A percentile compares a stretch with the other conserved stretches of the same genome.
These are phyloP conservation scores for Talaromyces sp. DNA, from an alignment of 2,329 filamentous ascomycete genomes.

Conservation along the genomic window DNA sequence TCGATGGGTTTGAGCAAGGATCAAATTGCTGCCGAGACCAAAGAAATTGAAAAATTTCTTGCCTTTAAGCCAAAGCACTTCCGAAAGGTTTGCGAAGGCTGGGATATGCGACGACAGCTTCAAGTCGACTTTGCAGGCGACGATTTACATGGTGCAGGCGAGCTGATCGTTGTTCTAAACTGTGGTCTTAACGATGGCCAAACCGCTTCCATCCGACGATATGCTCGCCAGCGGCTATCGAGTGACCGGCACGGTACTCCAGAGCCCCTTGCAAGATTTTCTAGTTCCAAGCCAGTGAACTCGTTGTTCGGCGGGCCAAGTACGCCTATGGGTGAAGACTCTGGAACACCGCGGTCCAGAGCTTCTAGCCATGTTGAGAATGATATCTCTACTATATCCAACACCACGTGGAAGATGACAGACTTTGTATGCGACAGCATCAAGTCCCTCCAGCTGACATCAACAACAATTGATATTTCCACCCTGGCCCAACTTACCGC, in stretches of 20 bases:
- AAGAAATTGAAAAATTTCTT: slow-evolving; percentile 74
- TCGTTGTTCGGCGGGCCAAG: slow-evolving; percentile 49
- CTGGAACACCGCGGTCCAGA: slow-evolving; percentile 24
- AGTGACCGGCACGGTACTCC: slow-evolving; percentile 19
- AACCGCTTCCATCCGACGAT: slow-evolving; percentile 51
- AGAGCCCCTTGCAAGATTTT: slow-evolving; percentile 16
- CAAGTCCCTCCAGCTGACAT: slow-evolving; percentile 59
- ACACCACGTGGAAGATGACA: slow-evolving; percentile 64
- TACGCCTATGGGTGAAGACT: slow-evolving; percentile 12
- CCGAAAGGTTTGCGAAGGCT: slow-evolving; percentile 69
- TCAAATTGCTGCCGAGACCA: slow-evolving; percentile 70
- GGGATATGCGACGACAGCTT: slow-evolving; percentile 84
- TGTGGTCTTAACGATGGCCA: slow-evolving; percentile 63
- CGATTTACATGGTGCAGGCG: slow-evolving; percentile 69
- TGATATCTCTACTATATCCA: slow-evolving; percentile 28
- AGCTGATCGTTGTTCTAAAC: slow-evolving; percentile 68
- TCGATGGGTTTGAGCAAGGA: slow-evolving; percentile 65
- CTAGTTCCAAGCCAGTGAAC: slow-evolving; percentile 17
- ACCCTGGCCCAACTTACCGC: slow-evolving; percentile 64
- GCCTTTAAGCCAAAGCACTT: slow-evolving; percentile 71
- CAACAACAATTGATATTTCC: slow-evolving; percentile 69
- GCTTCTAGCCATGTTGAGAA: slow-evolving; percentile 25
- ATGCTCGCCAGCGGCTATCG: slow-evolving; percentile 48
- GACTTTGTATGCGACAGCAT: slow-evolving; percentile 58
- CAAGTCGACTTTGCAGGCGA: slow-evolving; percentile 87